Conservation (phyloP, 2,329 filamentous ascomycete genomes). For the Cladosporium sp. region DNA sequence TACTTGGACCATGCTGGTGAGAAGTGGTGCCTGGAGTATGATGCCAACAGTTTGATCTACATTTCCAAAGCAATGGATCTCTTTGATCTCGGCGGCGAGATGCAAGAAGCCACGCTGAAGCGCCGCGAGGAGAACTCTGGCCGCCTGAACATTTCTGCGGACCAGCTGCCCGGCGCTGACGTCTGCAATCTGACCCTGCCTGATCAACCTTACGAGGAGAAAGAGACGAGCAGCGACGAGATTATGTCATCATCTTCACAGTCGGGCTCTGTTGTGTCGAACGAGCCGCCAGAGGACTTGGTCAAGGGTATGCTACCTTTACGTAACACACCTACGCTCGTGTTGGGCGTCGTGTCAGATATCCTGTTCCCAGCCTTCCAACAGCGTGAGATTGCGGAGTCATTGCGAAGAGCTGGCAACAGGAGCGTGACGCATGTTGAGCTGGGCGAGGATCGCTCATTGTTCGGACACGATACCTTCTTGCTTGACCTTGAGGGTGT, state of each 20-base stretch:
- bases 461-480: constrained; percentile 97
- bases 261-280: constrained; percentile 35
- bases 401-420: constrained; percentile 76
- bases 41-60: constrained; percentile 92
- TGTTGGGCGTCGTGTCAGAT: constrained; percentile 93
- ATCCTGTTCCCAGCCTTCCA: constrained; percentile 98
- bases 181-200: constrained; percentile 81
- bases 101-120: constrained; percentile 62
- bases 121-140: constrained; percentile 63
- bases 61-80: constrained; percentile 99
- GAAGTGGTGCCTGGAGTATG: constrained; percentile 96
- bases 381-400: constrained; percentile 88
- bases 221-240: constrained; percentile 56
- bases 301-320: constrained; percentile 71
- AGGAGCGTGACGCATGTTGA: constrained; percentile 82
- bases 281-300: constrained; percentile 73
- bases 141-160: constrained; percentile 49
- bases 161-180: constrained; percentile 39
- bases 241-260: constrained; percentile 35
- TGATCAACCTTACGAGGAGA: constrained; percentile 81
- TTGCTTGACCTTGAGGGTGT: constrained; percentile 89
- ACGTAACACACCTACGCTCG: constrained; percentile 75
- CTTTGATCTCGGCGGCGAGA: constrained; percentile 79
- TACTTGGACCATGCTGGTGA: constrained; percentile 97
- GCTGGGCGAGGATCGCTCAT: constrained; percentile 86